Evolutionary conservation across 1,139 yeast genomes (phyloP), one percentile per base, ranked within the genome.

Genomic region (Chernovozyma aurita): DNA sequence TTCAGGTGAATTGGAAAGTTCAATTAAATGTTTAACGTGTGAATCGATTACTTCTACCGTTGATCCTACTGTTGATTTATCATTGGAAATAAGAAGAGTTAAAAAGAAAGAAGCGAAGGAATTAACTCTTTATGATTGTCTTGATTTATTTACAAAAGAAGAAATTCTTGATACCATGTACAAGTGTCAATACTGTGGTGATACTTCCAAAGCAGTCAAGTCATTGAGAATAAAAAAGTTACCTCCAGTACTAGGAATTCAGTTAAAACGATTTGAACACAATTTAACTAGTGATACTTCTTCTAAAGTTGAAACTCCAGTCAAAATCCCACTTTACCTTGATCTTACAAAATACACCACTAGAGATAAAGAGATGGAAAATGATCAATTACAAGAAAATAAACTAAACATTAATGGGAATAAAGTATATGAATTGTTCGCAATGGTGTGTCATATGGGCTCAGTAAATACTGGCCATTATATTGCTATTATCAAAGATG

Each of bases 381-480:
- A 42, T 6, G 40, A 42, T 15, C 38, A 37, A 28, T 18, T 28
- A 16, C 32, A 12, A 18, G 37, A 36, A n/a, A 33, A 21, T 3
- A 9, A 28, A 13, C 8, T 16, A 6, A 13, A 28, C n/a, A 45
- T 50, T 13, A 59, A 55, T 34, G 56, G 55, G 4, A 52, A 54
- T 35, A 61, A 77, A 28, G 59, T 74, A 2, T 90, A 84, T 58
- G 96, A 90, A 57, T 68, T 92, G 32, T 86, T 81, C 60, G 95
- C 94, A 1, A 77, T 88, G 28, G 82, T 92, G 9, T 80, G 90
- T 50, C 98, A 92, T 56, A 80, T 80, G 32, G 98, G 98, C 1
- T 80, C 92, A 18, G 94, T 90, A 4, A 86, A 87, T 53, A 92
- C 97, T 1, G 98, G 98, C 11, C 98, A 92, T 59, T 92, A 92